Evolutionary conservation across 768 basidiomycete species (phyloP), one percentile per base, ranked within the genome.

Genomic region (Pleurotus giganteus): DNA sequence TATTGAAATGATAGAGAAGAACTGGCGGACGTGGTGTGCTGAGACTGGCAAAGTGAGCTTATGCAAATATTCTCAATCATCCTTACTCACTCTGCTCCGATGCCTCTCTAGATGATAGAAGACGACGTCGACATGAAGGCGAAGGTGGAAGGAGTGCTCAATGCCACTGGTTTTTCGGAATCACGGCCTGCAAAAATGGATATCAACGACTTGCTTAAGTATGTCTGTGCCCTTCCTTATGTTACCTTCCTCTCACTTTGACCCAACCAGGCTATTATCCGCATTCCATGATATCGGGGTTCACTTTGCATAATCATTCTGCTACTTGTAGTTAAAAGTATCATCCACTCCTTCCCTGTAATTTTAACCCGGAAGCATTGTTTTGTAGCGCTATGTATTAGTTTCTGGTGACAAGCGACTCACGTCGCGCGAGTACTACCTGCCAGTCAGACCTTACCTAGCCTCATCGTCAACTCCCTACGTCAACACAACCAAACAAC

Each of bases 161-260:
- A 74, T 4, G 84, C 89, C 49, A 84, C 84, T 4, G 88, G 83
- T 0, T 86, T 84, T 63, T 80, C 83, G 17, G 89, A 95, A 49
- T 83, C 78, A 47, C 82, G 95, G 42, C 92, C 91, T 1, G 84
- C 93, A 2, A 98, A 98, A 70, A 95, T 98, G 94, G 84, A 88
- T 55, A 78, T 97, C 9, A 89, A 96, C 60, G 95, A 96, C 66
- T 75, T 98, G 21, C 74, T 98, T 32, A 94, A 89, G 92, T 93
- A 64, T 52, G 86, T 73, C 27, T 28, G 53, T 19, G 24, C 37
- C 12, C 36, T 8, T 31, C 32, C 3, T 43, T 31, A 37, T 42
- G 2, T 32, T 4, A 28, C 44, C 19, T 28, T 15, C 32, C 46
- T 41, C 32, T 19, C 52, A 6, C 39, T 63, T n/a, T 60, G 49